Conservation (phyloP, 2,329 filamentous ascomycete genomes). For the Dactylellina sp. region DNA sequence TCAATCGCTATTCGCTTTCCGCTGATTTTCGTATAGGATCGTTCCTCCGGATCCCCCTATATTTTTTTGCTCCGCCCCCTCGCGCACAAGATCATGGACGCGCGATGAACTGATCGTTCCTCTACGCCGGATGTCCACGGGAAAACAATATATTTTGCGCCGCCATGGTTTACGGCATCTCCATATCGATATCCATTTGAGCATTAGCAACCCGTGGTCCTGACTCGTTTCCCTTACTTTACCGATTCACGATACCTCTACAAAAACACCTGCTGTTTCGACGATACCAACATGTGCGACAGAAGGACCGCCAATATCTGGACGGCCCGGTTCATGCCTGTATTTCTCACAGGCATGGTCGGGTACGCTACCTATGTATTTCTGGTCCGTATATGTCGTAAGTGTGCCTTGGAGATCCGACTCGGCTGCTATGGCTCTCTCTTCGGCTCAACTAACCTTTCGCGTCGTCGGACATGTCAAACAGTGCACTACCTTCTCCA, state of each 20-base stretch:
- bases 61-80: constrained; percentile 19
- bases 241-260: constrained; percentile 19
- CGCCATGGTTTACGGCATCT: constrained; percentile 47
- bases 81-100: constrained; percentile 13
- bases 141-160: constrained; percentile 44
- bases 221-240: constrained; percentile 22
- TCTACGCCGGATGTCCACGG: constrained; percentile 34
- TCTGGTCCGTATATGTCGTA: constrained; percentile 75
- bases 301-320: constrained; percentile 62
- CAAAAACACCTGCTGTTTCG: constrained; percentile 12
- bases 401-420: constrained; percentile 61
- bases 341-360: constrained; percentile 74
- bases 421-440: background rate
- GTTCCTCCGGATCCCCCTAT: constrained; percentile 16
- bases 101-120: constrained; percentile 39
- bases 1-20: constrained; percentile 4
- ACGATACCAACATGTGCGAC: constrained; percentile 40
- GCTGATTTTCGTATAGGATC: constrained; percentile 20
- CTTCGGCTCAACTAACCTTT: constrained; percentile 23
- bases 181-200: constrained; percentile 31
- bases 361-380: constrained; percentile 78
- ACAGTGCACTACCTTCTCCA: constrained; percentile 51
- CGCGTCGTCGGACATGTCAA: constrained; percentile 20
- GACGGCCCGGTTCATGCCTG: constrained; percentile 75
- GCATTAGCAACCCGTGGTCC: constrained; percentile 21